Percentiles rank a stretch among this genome's conserved stretches.
phyloP scores from a whole-genome alignment of 306 rosid genomes.

The Quercus dentata region DNA sequence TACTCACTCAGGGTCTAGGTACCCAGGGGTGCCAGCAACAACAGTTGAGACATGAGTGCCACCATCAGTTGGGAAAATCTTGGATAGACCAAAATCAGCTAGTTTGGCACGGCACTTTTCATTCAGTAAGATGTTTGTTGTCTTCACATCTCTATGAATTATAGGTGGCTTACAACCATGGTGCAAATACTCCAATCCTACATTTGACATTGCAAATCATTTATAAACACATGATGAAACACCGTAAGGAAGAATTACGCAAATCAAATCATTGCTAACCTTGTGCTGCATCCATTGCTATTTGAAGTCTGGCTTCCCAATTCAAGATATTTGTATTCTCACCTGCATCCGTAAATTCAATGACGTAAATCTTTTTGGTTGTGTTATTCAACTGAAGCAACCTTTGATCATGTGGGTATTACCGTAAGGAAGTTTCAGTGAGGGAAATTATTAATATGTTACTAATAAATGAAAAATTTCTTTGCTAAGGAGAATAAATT shows the following conservation, averaged over 20 bases:
- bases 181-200: conserved; percentile 63
- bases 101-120: conserved; percentile 40
- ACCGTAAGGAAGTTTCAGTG: too few species aligned
- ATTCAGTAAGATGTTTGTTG: conserved; percentile 41
- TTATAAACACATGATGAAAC: not conserved
- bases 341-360: not conserved
- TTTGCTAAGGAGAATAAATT: not conserved
- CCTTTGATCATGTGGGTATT: too few species aligned
- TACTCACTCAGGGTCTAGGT: conserved; percentile 44
- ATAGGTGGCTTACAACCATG: conserved; percentile 45
- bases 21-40: conserved; percentile 46
- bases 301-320: conserved; percentile 47
- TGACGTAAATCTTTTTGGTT: not conserved
- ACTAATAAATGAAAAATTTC: too few species aligned
- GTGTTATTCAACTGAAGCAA: too few species aligned
- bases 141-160: conserved; percentile 52
- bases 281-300: conserved; percentile 48
- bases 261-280: conserved; percentile 20
- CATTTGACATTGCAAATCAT: not conserved
- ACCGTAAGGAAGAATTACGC: not conserved
- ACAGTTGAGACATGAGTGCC: conserved; percentile 27
- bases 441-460: too few species aligned
- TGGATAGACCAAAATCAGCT: conserved; percentile 51
- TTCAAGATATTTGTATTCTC: conserved; percentile 17
- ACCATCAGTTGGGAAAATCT: conserved; percentile 23